Conservation (phyloP, 2,329 filamentous ascomycete genomes). For the Claviceps purpurea region DNA sequence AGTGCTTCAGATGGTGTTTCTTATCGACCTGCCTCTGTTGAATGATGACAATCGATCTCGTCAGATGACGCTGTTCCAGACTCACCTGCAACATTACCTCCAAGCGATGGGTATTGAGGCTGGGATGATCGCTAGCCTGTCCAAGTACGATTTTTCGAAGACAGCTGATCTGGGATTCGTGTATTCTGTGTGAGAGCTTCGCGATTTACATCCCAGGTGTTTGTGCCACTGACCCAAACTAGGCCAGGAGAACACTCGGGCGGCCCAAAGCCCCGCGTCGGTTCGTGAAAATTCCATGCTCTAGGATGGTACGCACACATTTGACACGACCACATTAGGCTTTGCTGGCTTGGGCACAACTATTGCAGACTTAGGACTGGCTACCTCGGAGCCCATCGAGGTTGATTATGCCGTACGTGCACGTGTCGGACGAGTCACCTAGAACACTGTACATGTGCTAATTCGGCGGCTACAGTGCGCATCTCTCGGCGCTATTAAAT, state of each 20-base stretch:
- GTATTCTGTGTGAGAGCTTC: conserved; percentile 57
- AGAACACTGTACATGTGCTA: background rate
- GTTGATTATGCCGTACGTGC: conserved; percentile 58
- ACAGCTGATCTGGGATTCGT: conserved; percentile 67
- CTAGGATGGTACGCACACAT: background rate
- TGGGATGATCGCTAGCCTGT: conserved; percentile 52
- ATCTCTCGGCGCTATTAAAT: conserved; percentile 66
- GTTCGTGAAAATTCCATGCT: conserved; percentile 13
- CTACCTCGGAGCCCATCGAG: conserved; percentile 40
- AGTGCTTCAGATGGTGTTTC: conserved; percentile 55
- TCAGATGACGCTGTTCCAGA: conserved; percentile 42
- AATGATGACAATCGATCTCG: conserved; percentile 15
- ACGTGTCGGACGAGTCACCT: background rate
- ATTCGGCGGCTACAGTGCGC: conserved; percentile 41
- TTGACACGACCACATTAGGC: conserved; percentile 30
- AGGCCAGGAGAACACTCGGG: conserved; percentile 24
- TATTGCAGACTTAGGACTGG: conserved; percentile 49
- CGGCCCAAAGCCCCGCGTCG: conserved; percentile 15
- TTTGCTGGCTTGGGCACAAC: conserved; percentile 60
- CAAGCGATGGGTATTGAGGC: conserved; percentile 50
- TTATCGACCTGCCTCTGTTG: conserved; percentile 76
- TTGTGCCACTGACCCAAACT: background rate
- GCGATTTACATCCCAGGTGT: background rate
- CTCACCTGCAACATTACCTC: conserved; percentile 60
- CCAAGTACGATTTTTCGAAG: conserved; percentile 67